Evolutionary conservation across 1,139 yeast genomes (phyloP), one percentile per base, ranked within the genome.

Genomic region (Taiozyma onychis): DNA sequence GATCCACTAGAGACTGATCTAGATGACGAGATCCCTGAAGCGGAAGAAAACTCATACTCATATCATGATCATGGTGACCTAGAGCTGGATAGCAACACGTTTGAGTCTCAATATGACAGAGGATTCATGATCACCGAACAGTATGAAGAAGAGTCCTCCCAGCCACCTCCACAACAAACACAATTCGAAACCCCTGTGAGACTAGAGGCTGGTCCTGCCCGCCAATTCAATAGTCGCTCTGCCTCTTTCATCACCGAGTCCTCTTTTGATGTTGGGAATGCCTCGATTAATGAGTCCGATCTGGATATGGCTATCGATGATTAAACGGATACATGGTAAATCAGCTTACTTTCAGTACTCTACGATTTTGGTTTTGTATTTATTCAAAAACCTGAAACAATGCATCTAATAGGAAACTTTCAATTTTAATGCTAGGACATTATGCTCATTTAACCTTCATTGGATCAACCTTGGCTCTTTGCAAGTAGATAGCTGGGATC

Each of bases 401-500:
- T 30, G 5, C 34, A 30, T 30, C 4, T 30, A 30, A 9, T 30
- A 2, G 34, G 11, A 30, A 30, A 30, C 6, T 14, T 30, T 13
- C 13, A 30, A 13, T 28, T 2, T 16, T 37, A 1, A 37, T 21
- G 34, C 14, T 22, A 30, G 13, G 13, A 35, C 21, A 35, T n/a
- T 18, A n/a, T 7, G 11, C 14, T 42, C 32, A 24, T 32, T 39
- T 50, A 49, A 53, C 37, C 44, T 57, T 65, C 48, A 87, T 75
- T 53, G 78, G 80, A 64, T 91, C 97, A 6, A 88, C 93, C 64
- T 88, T 87, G 4, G 91, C 85, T 41, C 84, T 73, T 65, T 85
- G 93, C 47, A 93, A 66, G 65, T 88, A 90, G 54, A 95, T 78
- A 1, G 96, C 96, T 0, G 99, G 99, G 6, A 89, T 78, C 74